A percentile compares a stretch with the other conserved stretches of the same genome.
phyloP scores from a whole-genome alignment of 768 basidiomycete species.

The Boletus insuetus region DNA sequence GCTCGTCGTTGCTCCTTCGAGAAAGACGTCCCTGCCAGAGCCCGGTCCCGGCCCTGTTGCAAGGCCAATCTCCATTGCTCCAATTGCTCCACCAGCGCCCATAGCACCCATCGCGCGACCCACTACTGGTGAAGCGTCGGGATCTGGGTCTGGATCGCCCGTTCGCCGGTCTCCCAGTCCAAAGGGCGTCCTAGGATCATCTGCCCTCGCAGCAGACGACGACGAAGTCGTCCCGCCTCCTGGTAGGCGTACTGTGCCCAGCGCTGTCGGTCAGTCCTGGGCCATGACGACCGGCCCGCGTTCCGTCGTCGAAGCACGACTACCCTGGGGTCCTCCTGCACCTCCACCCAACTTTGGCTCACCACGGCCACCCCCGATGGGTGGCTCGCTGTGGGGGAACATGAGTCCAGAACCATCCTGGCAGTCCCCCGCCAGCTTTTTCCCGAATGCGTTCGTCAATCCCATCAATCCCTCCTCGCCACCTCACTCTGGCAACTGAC shows the following conservation, averaged over 20 bases:
- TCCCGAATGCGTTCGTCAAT: conserved; percentile 45
- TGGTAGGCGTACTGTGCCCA: conserved; percentile 40
- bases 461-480: conserved; percentile 53
- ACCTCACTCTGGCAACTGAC: conserved; percentile 33
- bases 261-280: conserved; percentile 49
- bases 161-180: conserved; percentile 49
- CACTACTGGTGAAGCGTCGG: conserved; percentile 37
- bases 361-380: conserved; percentile 34
- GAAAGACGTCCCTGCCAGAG: conserved; percentile 44
- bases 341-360: conserved; percentile 35
- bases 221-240: conserved; percentile 69
- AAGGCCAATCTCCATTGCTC: conserved; percentile 36
- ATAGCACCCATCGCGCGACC: conserved; percentile 64
- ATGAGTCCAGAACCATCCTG: conserved; percentile 43
- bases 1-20: conserved; percentile 47
- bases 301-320: conserved; percentile 37
- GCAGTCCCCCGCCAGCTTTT: conserved; percentile 49
- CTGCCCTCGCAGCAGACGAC: conserved; percentile 74
- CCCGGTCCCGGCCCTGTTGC: conserved; percentile 59
- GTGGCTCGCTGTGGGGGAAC: conserved; percentile 42
- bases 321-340: conserved; percentile 46
- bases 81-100: conserved; percentile 49
- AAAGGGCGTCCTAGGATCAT: conserved; percentile 72
- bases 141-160: conserved; percentile 63
- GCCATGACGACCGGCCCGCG: conserved; percentile 45